Evolutionary conservation across 2,329 filamentous ascomycete genomes (phyloP).

Genomic region (Penicillium glabrum): DNA sequence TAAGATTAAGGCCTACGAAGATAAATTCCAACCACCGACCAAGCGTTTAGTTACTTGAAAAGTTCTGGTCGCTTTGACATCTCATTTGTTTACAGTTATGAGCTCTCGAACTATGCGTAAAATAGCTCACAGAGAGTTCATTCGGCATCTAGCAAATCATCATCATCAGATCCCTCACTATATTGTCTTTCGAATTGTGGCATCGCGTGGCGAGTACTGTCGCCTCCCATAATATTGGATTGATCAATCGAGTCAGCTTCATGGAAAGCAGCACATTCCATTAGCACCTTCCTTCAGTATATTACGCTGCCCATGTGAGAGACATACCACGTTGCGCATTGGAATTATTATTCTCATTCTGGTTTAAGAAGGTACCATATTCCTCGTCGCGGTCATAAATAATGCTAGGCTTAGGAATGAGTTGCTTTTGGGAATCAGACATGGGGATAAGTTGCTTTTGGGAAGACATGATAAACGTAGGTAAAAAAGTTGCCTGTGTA

Average conservation of each 20-base stretch:
- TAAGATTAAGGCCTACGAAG: too few relatives aligned
- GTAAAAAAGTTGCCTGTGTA: too few relatives aligned
- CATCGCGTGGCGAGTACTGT: slow-evolving; percentile 14
- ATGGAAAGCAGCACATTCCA: slow-evolving; percentile 10
- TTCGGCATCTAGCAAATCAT: slow-evolving; percentile 2
- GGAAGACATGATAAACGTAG: background rate
- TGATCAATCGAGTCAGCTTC: slow-evolving; percentile 18
- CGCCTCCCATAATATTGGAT: slow-evolving; percentile 14
- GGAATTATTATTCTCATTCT: background rate
- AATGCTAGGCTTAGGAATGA: background rate
- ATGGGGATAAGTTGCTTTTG: background rate
- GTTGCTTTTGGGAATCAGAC: background rate
- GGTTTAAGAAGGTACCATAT: background rate
- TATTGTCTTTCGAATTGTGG: slow-evolving; percentile 14
- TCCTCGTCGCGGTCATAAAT: background rate
- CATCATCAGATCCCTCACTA: slow-evolving; percentile 16
- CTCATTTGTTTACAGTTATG: background rate
- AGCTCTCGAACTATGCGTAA: background rate
- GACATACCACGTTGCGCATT: background rate
- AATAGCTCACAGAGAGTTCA: background rate
- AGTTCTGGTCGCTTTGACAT: background rate
- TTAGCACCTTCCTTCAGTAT: background rate
- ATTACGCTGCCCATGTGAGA: background rate
- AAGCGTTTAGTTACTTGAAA: background rate
- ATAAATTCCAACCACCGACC: background rate